phyloP scores from a whole-genome alignment of 148 eudicot species.

The Salicornia ramosissima region DNA sequence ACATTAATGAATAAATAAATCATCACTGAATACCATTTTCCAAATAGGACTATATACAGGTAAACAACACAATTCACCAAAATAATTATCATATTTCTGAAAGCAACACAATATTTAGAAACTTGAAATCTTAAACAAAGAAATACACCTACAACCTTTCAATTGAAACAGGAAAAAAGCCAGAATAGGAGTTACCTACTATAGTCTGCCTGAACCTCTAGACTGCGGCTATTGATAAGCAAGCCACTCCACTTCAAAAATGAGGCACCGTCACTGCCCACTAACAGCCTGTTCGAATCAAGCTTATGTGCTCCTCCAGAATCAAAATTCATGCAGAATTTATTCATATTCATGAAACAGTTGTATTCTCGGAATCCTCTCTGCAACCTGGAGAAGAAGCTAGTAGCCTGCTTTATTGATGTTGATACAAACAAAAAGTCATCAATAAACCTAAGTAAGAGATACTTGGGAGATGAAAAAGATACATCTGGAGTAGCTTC shows the following conservation, averaged over 20 bases:
- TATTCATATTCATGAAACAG: conserved; percentile 73
- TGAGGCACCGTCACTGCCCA: conserved; percentile 50
- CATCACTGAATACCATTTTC: not conserved
- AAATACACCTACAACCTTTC: not conserved
- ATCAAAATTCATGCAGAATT: conserved; percentile 67
- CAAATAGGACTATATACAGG: not conserved
- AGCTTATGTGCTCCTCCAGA: conserved; percentile 18
- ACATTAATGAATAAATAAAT: too few species aligned
- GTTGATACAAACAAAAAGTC: conserved; percentile 81
- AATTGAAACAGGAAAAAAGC: not conserved
- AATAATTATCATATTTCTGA: not conserved
- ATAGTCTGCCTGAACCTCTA: conserved; percentile 95
- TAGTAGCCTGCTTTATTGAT: conserved; percentile 59
- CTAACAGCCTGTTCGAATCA: conserved; percentile 37
- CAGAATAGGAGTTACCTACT: conserved; percentile 41
- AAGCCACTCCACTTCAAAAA: conserved; percentile 93
- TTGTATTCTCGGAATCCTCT: conserved; percentile 76
- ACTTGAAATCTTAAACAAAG: not conserved
- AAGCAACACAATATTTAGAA: not conserved
- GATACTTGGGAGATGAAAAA: conserved; percentile 28
- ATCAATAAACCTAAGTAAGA: conserved; percentile 75
- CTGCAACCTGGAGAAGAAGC: conserved; percentile 50
- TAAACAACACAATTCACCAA: not conserved
- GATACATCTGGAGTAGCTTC: conserved; percentile 14
- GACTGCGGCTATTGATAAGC: conserved; percentile 65